These are phyloP conservation scores for Malus sieversii DNA, from an alignment of 306 rosid species.

Conservation along the genomic window DNA sequence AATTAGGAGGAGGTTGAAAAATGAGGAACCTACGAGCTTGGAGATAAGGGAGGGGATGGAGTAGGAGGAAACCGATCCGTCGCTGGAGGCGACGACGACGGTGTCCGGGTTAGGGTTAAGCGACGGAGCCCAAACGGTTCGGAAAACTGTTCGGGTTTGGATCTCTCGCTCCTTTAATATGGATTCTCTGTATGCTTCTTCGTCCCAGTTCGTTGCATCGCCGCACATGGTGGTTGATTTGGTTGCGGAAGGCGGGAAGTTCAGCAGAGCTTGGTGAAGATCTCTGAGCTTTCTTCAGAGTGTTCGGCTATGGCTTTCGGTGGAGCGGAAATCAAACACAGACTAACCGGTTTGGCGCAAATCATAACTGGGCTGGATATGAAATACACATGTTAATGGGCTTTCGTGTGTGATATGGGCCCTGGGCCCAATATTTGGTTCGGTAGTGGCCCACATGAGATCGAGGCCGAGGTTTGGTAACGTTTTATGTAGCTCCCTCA, in stretches of 20 bases:
- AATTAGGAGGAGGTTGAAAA: background rate
- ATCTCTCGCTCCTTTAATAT: slow-evolving; percentile 60
- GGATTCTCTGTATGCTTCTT: slow-evolving; percentile 60
- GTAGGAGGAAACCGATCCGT: slow-evolving; percentile 75
- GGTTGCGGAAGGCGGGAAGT: background rate
- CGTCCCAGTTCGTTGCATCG: slow-evolving; percentile 90
- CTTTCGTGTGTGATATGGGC: background rate
- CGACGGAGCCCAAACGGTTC: slow-evolving; percentile 80
- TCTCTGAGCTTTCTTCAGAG: background rate
- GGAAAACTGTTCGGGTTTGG: slow-evolving; percentile 76
- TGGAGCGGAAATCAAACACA: background rate
- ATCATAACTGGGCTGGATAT: background rate
- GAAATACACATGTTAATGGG: background rate
- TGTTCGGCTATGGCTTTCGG: background rate
- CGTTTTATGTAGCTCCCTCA: too few relatives aligned
- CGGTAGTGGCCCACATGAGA: too few relatives aligned
- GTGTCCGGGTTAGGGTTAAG: slow-evolving; percentile 44
- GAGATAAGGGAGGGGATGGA: slow-evolving; percentile 56
- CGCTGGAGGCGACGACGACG: slow-evolving; percentile 74
- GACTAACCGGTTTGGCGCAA: background rate
- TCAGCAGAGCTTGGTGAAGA: background rate
- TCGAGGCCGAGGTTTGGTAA: too few relatives aligned
- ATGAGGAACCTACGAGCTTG: slow-evolving; percentile 34
- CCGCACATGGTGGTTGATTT: slow-evolving; percentile 34
- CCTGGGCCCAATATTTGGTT: background rate